These are phyloP conservation scores for Kodamaea laetipori DNA, from an alignment of 805 yeast species.

Conservation along the genomic window DNA sequence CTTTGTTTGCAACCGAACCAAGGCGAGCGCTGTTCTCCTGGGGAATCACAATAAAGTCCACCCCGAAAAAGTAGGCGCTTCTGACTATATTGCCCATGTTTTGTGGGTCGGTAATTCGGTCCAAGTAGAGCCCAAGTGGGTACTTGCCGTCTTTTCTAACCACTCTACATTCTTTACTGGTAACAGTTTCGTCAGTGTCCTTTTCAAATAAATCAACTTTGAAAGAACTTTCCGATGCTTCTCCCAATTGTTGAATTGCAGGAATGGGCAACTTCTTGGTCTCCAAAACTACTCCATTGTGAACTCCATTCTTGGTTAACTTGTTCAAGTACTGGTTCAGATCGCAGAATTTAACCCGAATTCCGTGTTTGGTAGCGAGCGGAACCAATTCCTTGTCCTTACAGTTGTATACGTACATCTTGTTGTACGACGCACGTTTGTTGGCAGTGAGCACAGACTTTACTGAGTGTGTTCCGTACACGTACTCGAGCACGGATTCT, in stretches of 20 bases:
- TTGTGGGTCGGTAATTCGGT: constrained; percentile 83
- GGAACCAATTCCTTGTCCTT: constrained; percentile 45
- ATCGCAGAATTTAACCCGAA: constrained; percentile 37
- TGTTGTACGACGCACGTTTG: constrained; percentile 54
- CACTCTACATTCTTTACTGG: constrained; percentile 6
- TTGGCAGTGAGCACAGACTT: constrained; percentile 63
- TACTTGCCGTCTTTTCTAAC: constrained; percentile 15
- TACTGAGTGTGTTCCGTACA: constrained; percentile 78
- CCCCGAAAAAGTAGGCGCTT: constrained; percentile 81
- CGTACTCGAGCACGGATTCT: constrained; percentile 48
- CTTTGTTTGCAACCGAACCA: constrained; percentile 76
- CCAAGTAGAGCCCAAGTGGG: constrained; percentile 76
- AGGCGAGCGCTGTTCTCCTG: constrained; percentile 71
- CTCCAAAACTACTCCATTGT: constrained; percentile 77
- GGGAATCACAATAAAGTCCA: constrained; percentile 72
- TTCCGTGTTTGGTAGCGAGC: constrained; percentile 45
- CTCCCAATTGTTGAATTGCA: constrained; percentile 27
- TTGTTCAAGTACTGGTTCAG: constrained; percentile 58
- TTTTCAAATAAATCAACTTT: constrained; percentile 19
- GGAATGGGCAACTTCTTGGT: constrained; percentile 53
- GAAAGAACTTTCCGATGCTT: constrained; percentile 21
- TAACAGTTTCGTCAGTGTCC: constrained; percentile 20
- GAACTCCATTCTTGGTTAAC: constrained; percentile 68
- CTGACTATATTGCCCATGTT: constrained; percentile 83
- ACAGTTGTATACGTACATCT: constrained; percentile 50